Percentiles rank a stretch among this genome's conserved stretches.
These are phyloP conservation scores for Colletotrichum agaves DNA, from an alignment of 2,329 filamentous ascomycete genomes.

Conservation along the genomic window DNA sequence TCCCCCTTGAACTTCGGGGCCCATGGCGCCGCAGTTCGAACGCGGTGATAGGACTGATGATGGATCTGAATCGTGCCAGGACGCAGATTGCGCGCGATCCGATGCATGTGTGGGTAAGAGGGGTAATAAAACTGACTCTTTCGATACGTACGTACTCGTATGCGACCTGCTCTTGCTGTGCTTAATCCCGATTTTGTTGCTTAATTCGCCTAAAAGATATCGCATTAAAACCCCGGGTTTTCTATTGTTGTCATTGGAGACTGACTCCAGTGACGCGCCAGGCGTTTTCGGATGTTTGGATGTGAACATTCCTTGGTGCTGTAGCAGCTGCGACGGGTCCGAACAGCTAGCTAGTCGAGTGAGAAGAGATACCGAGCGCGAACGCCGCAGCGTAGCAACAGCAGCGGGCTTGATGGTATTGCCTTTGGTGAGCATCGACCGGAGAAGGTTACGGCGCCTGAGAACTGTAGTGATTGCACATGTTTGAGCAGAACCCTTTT, in stretches of 20 bases:
- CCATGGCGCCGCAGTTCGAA: constrained; percentile 24
- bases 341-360: background rate
- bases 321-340: constrained; percentile 9
- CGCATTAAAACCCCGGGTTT: background rate
- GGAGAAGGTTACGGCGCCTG: background rate
- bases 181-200: background rate
- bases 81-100: background rate
- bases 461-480: background rate
- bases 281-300: constrained; percentile 13
- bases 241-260: background rate
- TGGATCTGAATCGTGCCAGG: background rate
- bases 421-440: background rate
- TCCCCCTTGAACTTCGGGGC: constrained; percentile 10
- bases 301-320: constrained; percentile 7
- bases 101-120: background rate
- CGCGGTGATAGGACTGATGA: background rate
- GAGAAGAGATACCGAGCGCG: background rate
- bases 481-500: background rate
- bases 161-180: too few relatives aligned
- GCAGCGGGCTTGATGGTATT: background rate
- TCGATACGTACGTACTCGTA: too few relatives aligned
- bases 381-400: background rate
- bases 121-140: too few relatives aligned
- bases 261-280: background rate
- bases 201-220: background rate